Conservation (phyloP, 2,329 filamentous ascomycete species). For the Drechslera avenae region DNA sequence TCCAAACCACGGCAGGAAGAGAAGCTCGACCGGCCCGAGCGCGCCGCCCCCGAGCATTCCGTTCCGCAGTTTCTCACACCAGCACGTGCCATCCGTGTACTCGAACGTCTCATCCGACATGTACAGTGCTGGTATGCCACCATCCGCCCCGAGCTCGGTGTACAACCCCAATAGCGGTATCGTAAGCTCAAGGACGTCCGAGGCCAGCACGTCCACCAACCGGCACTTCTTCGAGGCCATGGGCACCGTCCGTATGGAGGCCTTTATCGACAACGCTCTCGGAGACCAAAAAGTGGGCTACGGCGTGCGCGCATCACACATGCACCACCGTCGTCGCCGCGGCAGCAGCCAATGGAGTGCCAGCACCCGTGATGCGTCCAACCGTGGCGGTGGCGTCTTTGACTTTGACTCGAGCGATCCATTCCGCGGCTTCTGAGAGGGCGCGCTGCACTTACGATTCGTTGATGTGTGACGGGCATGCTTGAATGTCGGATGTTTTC, state of each 20-base stretch:
- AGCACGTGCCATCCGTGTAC: constrained; percentile 47
- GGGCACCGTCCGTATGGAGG: constrained; percentile 94
- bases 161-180: constrained; percentile 47
- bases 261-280: constrained; percentile 72
- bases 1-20: constrained; percentile 75
- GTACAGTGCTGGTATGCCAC: constrained; percentile 40
- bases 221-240: constrained; percentile 79
- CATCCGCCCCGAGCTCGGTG: constrained; percentile 46
- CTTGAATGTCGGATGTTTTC: constrained; percentile 12
- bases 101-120: constrained; percentile 49
- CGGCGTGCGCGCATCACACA: constrained; percentile 23
- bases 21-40: constrained; percentile 85
- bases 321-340: constrained; percentile 36
- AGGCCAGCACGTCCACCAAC: constrained; percentile 56
- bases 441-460: constrained; percentile 8
- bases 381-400: constrained; percentile 37
- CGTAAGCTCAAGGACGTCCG: constrained; percentile 59
- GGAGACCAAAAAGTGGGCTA: constrained; percentile 28
- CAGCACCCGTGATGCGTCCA: constrained; percentile 37
- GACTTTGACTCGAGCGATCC: constrained; percentile 44
- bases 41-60: constrained; percentile 68
- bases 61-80: constrained; percentile 77
- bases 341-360: constrained; percentile 47
- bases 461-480: constrained; percentile 17
- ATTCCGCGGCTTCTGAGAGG: constrained; percentile 44